These are phyloP conservation scores for Geotrichum restrictum DNA, from an alignment of 1,139 yeast species.

Conservation along the genomic window DNA sequence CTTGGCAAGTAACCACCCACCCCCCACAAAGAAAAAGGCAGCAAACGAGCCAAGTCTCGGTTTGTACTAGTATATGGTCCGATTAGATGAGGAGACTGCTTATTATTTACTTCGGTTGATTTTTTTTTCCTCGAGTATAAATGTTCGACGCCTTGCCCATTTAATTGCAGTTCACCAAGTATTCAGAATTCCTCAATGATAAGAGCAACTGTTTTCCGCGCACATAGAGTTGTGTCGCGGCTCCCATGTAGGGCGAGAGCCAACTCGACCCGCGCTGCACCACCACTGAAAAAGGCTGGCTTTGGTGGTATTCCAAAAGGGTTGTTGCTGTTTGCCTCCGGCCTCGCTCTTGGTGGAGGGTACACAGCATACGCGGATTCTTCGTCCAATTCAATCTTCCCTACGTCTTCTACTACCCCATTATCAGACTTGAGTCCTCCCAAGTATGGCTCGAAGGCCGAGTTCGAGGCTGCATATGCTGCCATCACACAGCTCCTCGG, in stretches of 20 bases:
- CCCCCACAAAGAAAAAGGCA: no score
- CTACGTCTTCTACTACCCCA: constrained; percentile 26
- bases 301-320: not conserved
- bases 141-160: no score
- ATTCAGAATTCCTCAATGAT: no score
- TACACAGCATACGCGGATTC: constrained; percentile 8
- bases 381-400: constrained; percentile 14
- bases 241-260: not conserved
- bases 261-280: not conserved
- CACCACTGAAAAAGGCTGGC: constrained; percentile 27
- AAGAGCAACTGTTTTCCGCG: no score
- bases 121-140: no score
- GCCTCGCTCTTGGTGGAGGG: constrained; percentile 18
- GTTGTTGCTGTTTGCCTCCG: constrained; percentile 15
- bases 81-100: no score
- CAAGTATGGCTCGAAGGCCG: constrained; percentile 43
- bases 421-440: constrained; percentile 26
- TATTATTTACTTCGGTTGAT: no score
- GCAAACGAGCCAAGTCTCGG: no score
- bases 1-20: no score
- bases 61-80: no score
- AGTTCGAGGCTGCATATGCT: constrained; percentile 44
- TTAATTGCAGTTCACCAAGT: no score
- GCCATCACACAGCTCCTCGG: constrained; percentile 48
- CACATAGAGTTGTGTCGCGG: no score